Conservation (phyloP, 2,329 filamentous ascomycete genomes). For the Drechslera avenae region DNA sequence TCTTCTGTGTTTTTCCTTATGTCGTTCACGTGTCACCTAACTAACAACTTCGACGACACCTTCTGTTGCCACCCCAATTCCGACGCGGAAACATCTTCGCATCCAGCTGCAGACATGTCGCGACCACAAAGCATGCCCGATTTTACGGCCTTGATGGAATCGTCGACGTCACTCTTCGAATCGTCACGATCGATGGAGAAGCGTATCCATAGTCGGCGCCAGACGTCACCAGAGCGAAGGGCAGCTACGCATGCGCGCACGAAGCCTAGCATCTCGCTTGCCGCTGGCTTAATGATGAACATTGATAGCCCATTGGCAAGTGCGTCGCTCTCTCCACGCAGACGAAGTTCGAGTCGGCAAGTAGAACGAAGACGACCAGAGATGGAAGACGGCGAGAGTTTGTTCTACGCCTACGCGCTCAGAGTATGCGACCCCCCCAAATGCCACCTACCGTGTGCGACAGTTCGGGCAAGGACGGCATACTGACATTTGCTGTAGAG, state of each 20-base stretch:
- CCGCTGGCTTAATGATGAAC: constrained; percentile 45
- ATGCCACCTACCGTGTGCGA: not conserved
- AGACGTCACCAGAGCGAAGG: constrained; percentile 29
- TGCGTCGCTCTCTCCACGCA: constrained; percentile 22
- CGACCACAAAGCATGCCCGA: constrained; percentile 46
- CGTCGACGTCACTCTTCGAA: constrained; percentile 28
- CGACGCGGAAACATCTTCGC: not conserved
- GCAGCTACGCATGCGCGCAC: constrained; percentile 31
- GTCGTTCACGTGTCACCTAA: constrained; percentile 14
- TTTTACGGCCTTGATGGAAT: constrained; percentile 40
- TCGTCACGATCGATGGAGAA: constrained; percentile 27
- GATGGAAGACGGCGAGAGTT: constrained; percentile 19
- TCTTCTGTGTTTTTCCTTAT: constrained; percentile 10
- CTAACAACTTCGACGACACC: constrained; percentile 15
- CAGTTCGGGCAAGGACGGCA: not conserved
- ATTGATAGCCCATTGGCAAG: constrained; percentile 22
- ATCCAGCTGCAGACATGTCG: constrained; percentile 23
- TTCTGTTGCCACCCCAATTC: constrained; percentile 12
- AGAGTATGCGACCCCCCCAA: constrained; percentile 27
- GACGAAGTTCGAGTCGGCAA: constrained; percentile 17
- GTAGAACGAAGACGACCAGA: constrained; percentile 9
- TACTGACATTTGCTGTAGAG: constrained; percentile 28
- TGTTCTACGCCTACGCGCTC: constrained; percentile 46
- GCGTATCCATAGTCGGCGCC: constrained; percentile 26
- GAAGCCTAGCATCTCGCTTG: constrained; percentile 43